These are phyloP conservation scores for Arabidopsis arenosa DNA, from an alignment of 345 rosid species.

Conservation along the genomic window DNA sequence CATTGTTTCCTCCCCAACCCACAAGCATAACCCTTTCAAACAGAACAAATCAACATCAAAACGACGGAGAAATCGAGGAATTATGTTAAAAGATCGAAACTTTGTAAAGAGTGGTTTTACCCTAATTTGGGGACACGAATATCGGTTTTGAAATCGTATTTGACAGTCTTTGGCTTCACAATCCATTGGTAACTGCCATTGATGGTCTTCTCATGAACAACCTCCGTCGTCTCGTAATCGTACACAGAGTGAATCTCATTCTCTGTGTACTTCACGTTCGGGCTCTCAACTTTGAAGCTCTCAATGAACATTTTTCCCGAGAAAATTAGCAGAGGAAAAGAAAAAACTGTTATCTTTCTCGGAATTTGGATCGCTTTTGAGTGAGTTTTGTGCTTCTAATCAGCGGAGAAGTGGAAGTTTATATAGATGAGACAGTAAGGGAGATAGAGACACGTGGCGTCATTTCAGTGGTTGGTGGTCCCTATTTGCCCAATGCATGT, in stretches of 20 bases:
- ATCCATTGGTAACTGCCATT: conserved; percentile 84
- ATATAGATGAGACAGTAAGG: conserved; percentile 7
- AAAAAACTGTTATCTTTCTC: background rate
- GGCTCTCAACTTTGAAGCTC: conserved; percentile 85
- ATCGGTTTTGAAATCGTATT: conserved; percentile 87
- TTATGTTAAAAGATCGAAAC: background rate
- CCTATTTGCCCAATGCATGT: conserved; percentile 24
- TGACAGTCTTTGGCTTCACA: conserved; percentile 84
- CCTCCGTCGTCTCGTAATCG: conserved; percentile 88
- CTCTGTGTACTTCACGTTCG: conserved; percentile 81
- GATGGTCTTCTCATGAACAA: conserved; percentile 73
- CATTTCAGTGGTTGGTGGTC: background rate
- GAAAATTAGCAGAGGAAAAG: background rate
- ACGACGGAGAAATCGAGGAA: conserved; percentile 4
- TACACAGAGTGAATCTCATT: conserved; percentile 84
- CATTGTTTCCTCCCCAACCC: conserved; percentile 99
- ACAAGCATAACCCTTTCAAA: conserved; percentile 86
- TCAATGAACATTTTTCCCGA: conserved; percentile 60
- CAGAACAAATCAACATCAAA: background rate
- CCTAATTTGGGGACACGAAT: conserved; percentile 85
- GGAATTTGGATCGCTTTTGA: conserved; percentile 10
- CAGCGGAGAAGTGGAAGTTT: background rate
- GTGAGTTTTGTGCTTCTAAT: background rate
- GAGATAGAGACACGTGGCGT: conserved; percentile 26
- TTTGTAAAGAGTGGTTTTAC: conserved; percentile 39